A percentile compares a stretch with the other conserved stretches of the same genome.
Evolutionary conservation across 2,329 filamentous ascomycete genomes (phyloP).

Genomic region (Fusarium incarnatum): DNA sequence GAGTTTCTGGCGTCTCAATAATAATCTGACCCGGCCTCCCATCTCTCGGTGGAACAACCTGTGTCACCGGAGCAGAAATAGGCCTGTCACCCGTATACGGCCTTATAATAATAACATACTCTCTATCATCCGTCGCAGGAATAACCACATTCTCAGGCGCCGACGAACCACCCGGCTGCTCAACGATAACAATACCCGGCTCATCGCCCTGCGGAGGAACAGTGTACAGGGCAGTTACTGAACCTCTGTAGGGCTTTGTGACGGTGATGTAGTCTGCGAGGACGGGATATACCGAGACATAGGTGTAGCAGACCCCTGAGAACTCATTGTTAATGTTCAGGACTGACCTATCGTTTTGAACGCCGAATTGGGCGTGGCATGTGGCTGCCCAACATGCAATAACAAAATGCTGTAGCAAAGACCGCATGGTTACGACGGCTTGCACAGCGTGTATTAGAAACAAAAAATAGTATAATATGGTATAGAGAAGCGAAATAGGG

Average conservation of each 20-base stretch:
- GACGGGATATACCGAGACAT: conserved; percentile 43
- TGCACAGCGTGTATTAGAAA: background rate
- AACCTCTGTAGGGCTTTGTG: conserved; percentile 36
- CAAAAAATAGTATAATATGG: conserved; percentile 7
- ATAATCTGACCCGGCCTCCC: conserved; percentile 32
- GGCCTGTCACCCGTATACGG: conserved; percentile 26
- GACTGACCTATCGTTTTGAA: conserved; percentile 40
- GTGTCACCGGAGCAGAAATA: conserved; percentile 32
- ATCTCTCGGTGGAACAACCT: conserved; percentile 24
- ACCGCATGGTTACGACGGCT: conserved; percentile 22
- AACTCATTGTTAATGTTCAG: conserved; percentile 39
- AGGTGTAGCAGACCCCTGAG: conserved; percentile 44
- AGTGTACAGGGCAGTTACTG: conserved; percentile 35
- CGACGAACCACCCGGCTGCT: conserved; percentile 27
- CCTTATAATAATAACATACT: conserved; percentile 40
- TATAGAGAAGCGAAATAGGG: background rate
- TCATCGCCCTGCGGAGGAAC: conserved; percentile 37
- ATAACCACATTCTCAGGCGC: conserved; percentile 32
- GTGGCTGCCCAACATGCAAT: conserved; percentile 16
- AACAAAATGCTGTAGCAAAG: conserved; percentile 16
- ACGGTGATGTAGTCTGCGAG: conserved; percentile 41
- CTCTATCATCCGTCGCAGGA: conserved; percentile 27
- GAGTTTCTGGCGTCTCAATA: conserved; percentile 40
- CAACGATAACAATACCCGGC: conserved; percentile 36
- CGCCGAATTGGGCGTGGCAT: conserved; percentile 20